Conservation (phyloP, 2,329 filamentous ascomycete genomes). For the Aureobasidium melanogenum region DNA sequence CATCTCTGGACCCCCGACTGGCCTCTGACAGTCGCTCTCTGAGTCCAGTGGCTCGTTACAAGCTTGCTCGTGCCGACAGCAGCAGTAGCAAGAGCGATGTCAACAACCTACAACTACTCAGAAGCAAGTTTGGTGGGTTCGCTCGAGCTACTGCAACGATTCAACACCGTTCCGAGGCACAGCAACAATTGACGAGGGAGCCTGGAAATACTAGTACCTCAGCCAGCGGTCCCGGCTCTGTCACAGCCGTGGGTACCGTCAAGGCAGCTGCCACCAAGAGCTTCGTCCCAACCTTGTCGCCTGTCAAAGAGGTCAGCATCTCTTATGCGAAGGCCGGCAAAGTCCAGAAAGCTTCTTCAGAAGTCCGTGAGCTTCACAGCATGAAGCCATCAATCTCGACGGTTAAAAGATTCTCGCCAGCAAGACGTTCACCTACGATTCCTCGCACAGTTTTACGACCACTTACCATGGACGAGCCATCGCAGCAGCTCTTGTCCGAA, state of each 20-base stretch:
- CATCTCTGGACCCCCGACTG: background rate
- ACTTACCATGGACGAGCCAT: background rate
- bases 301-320: background rate
- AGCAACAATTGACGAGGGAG: background rate
- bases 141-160: background rate
- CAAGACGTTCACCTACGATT: background rate
- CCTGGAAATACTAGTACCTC: conserved; percentile 7
- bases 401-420: background rate
- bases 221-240: background rate
- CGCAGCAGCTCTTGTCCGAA: background rate
- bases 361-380: background rate
- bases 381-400: background rate
- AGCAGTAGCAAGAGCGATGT: conserved; percentile 1
- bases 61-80: conserved; percentile 7
- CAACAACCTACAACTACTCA: background rate
- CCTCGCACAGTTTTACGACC: background rate
- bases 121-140: background rate
- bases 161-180: background rate
- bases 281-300: background rate
- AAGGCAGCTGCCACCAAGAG: background rate
- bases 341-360: background rate
- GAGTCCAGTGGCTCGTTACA: background rate
- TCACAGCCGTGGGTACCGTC: background rate
- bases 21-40: background rate
- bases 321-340: background rate